Evolutionary conservation across 2,329 filamentous ascomycete genomes (phyloP).

Genomic region (Verticillium longisporum): DNA sequence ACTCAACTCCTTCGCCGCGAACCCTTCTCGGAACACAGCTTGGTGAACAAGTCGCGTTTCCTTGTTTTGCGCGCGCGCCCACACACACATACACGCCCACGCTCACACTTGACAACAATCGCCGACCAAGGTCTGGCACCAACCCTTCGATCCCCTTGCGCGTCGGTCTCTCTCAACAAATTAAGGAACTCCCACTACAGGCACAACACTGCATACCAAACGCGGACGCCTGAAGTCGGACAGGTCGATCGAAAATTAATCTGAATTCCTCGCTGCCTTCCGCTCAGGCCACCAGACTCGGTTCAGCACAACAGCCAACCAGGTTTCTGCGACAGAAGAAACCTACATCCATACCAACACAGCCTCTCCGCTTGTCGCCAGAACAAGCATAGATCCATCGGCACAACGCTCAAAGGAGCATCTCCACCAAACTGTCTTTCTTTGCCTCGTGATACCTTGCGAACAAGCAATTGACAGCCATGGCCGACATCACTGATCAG

Average conservation of each 20-base stretch:
- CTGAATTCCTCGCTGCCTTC: conserved; percentile 39
- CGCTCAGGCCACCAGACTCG: conserved; percentile 30
- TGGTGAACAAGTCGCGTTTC: conserved; percentile 1
- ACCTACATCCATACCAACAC: conserved; percentile 19
- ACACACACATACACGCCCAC: neutral
- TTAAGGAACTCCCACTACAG: neutral
- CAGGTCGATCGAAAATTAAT: conserved; percentile 31
- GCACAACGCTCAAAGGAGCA: conserved; percentile 60
- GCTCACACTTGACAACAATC: conserved; percentile 2
- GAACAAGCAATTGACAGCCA: conserved; percentile 29
- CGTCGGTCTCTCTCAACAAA: conserved; percentile 1
- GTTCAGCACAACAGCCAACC: conserved; percentile 42
- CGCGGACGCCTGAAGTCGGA: conserved; percentile 20
- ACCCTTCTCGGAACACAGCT: conserved; percentile 10
- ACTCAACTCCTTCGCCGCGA: neutral
- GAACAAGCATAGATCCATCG: conserved; percentile 61
- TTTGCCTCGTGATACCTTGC: conserved; percentile 38
- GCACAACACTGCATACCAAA: conserved; percentile 17
- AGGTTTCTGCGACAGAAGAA: conserved; percentile 47
- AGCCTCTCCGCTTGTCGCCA: conserved; percentile 49
- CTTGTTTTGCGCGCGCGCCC: neutral
- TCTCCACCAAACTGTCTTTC: conserved; percentile 53
- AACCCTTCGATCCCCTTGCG: neutral
- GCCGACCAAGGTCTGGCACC: neutral
- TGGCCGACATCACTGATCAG: conserved; percentile 76